A percentile compares a stretch with the other conserved stretches of the same genome.
phyloP scores from a whole-genome alignment of 2,329 filamentous ascomycete species.

The Ophiostoma triangulosporum region DNA sequence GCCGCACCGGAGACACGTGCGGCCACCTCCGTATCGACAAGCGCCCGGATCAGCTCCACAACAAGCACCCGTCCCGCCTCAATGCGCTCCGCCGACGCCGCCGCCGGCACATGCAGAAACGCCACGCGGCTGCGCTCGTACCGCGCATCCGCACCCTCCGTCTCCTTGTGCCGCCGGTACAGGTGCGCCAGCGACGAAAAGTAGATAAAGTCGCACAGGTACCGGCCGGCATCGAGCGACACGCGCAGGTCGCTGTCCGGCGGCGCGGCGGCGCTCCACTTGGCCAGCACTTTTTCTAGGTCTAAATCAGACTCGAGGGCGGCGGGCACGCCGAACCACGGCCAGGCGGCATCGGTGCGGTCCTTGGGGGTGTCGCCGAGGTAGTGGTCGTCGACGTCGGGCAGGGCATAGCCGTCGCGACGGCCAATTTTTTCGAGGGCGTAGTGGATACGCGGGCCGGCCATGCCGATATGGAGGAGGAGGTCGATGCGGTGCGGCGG shows the following conservation, averaged over 20 bases:
- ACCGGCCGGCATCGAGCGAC: conserved; percentile 58
- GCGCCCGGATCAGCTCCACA: conserved; percentile 40
- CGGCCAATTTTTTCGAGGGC: conserved; percentile 57
- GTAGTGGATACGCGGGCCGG: conserved; percentile 49
- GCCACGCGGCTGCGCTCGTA: conserved; percentile 34
- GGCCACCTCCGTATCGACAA: conserved; percentile 38
- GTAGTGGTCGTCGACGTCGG: conserved; percentile 54
- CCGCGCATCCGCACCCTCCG: neutral
- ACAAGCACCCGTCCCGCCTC: conserved; percentile 36
- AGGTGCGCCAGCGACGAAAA: conserved; percentile 52
- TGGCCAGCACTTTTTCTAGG: conserved; percentile 38
- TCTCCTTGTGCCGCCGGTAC: conserved; percentile 27
- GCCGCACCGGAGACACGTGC: neutral
- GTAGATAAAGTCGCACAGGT: conserved; percentile 69
- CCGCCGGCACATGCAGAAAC: conserved; percentile 61
- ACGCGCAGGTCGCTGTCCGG: conserved; percentile 37
- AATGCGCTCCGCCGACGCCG: conserved; percentile 35
- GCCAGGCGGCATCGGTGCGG: conserved; percentile 31
- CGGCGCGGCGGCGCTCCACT: conserved; percentile 35
- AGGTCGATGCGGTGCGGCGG: conserved; percentile 35
- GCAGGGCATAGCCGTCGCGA: conserved; percentile 55
- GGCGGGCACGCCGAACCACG: conserved; percentile 40
- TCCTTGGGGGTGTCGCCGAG: conserved; percentile 33
- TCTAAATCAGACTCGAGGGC: conserved; percentile 45
- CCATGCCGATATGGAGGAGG: conserved; percentile 70